Percentiles rank a stretch among this genome's conserved stretches.
Evolutionary conservation across 352 stramenopile genomes (phyloP).

Genomic region (Pythium insidiosum): DNA sequence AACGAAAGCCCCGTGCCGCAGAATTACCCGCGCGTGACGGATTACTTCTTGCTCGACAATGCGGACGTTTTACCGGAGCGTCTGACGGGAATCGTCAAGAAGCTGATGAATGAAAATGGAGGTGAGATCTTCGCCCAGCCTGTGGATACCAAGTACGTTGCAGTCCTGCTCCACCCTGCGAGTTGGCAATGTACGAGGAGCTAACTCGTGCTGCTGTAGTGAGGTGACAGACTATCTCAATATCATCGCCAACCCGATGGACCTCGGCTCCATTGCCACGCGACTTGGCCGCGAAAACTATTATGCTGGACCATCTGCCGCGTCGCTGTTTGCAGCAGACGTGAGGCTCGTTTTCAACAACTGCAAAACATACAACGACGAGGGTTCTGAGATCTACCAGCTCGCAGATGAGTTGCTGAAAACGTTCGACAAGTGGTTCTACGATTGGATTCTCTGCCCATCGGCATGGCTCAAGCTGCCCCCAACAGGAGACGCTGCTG

Average conservation of each 20-base stretch:
- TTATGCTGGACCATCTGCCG: conserved; percentile 62
- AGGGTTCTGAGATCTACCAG: conserved; percentile 74
- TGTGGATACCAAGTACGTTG: conserved; percentile 59
- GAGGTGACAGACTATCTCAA: conserved; percentile 84
- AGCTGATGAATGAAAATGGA: conserved; percentile 75
- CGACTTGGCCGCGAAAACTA: conserved; percentile 72
- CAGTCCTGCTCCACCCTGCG: neutral
- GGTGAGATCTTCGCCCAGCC: conserved; percentile 78
- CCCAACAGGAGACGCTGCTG: conserved; percentile 28
- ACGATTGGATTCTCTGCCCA: conserved; percentile 77
- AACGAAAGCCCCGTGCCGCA: conserved; percentile 34
- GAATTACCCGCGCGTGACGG: conserved; percentile 67
- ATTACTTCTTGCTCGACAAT: conserved; percentile 80
- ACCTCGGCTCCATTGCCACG: conserved; percentile 74
- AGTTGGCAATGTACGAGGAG: neutral
- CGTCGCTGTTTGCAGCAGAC: conserved; percentile 76
- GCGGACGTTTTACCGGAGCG: conserved; percentile 57
- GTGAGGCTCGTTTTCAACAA: conserved; percentile 83
- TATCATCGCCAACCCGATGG: conserved; percentile 82
- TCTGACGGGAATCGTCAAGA: conserved; percentile 69
- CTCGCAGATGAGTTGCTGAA: conserved; percentile 61
- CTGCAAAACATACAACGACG: conserved; percentile 81
- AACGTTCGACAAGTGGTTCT: conserved; percentile 84
- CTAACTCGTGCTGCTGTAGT: too few relatives aligned
- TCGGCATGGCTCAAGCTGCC: conserved; percentile 74